Percentiles rank a stretch among this genome's conserved stretches.
phyloP scores from a whole-genome alignment of 768 basidiomycete genomes.

The Amanita fuliginea region DNA sequence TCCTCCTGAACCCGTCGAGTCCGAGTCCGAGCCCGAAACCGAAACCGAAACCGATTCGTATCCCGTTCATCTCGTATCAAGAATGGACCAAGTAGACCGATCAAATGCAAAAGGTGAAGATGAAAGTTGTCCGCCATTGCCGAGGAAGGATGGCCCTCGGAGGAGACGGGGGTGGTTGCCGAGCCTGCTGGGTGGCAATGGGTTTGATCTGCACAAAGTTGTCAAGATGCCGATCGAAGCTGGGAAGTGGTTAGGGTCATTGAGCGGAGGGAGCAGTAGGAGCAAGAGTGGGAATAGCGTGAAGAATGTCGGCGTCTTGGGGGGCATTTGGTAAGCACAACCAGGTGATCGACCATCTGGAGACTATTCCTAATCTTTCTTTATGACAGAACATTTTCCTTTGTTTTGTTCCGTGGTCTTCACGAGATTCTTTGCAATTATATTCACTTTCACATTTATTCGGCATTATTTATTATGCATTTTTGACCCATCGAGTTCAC shows the following conservation, averaged over 20 bases:
- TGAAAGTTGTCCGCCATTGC: not conserved
- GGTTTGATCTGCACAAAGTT: constrained; percentile 5
- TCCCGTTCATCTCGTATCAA: not conserved
- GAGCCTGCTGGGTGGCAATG: constrained; percentile 2
- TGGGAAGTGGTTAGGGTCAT: constrained; percentile 5
- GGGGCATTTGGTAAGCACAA: not conserved
- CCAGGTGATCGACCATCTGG: no score
- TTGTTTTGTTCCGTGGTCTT: not conserved
- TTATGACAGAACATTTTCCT: not conserved
- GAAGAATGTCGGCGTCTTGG: not conserved
- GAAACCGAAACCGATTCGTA: not conserved
- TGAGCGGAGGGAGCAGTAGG: constrained; percentile 5
- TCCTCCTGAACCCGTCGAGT: not conserved
- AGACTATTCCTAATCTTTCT: not conserved
- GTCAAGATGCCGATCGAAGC: constrained; percentile 6
- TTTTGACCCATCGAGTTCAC: not conserved
- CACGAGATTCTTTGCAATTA: not conserved
- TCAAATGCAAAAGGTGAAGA: not conserved
- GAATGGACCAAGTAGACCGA: not conserved
- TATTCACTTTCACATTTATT: not conserved
- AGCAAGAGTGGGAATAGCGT: constrained; percentile 1
- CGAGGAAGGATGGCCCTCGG: not conserved
- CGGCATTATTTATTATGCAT: not conserved
- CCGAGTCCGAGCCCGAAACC: no score
- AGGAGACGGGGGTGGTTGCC: constrained; percentile 5